Base-by-base conservation (phyloP, 2,329 filamentous ascomycete genomes). In the Penicillium thymicola region DNA sequence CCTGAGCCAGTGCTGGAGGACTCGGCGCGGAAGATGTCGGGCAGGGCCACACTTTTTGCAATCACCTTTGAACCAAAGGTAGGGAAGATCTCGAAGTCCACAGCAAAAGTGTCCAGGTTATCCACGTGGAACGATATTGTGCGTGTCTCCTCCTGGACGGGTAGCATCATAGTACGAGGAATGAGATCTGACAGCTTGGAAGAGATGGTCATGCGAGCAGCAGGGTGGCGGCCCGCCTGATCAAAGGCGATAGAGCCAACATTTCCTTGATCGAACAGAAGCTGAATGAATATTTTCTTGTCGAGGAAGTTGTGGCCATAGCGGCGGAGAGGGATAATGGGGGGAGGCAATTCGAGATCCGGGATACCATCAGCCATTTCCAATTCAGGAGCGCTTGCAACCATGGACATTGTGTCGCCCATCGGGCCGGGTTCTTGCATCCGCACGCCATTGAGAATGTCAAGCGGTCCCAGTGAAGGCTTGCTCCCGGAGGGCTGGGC, bases 241-340 rank as follows among this genome's bases (percentile, higher is more conserved):
- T 97, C 97, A 76, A 99, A 99, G n/a, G 89, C 78, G 50, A 99
- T 87, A 0, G 94, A 89, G 48, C 94, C 82, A 11, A 62, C 61
- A 21, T 65, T 70, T 28, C 78, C 85, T 58, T 88, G 87, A 50
- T 93, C 90, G 67, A 99, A 97, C 65, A 84, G 90, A 62, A 99
- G 89, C 67, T 97, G 90, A 13, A 99, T 87, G 61, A 97, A 95
- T 0, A 92, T 96, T 78, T 97, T 99, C 30, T 91, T 96, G 70
- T 99, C 94, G 36, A 99, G 81, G 80, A 99, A 99, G 74, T 97
- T 99, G 78, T 99, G 94, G 16, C 94, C 94, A 67, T 99, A 99
- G 66, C 94, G 85, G 64, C 94, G 85, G 46, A 97, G 81, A 0
- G 94, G 94, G 63, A 99, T 97, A 62, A 99, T 97, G 0, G 94